Conservation (phyloP, 345 rosid genomes). For the Gossypium anomalum region DNA sequence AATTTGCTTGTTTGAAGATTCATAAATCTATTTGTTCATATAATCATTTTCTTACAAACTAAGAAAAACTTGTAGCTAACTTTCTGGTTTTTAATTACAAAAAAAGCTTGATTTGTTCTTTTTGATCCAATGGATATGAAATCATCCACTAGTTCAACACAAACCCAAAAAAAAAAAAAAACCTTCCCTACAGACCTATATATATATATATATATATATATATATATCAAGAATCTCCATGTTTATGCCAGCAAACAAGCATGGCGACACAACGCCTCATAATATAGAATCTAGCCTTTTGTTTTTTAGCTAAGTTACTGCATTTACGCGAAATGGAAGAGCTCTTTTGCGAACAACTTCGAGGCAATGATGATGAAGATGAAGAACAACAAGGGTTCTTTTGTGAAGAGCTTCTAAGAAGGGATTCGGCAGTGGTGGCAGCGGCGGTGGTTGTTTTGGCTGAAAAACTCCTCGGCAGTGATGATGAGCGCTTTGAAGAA, state of each 20-base stretch:
- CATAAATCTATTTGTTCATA: conserved; percentile 15
- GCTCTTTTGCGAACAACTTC: conserved; percentile 52
- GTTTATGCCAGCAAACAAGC: conserved; percentile 98
- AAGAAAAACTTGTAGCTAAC: conserved; percentile 37
- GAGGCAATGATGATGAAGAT: conserved; percentile 38
- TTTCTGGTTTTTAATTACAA: conserved; percentile 28
- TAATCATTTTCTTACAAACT: conserved; percentile 33
- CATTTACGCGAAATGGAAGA: conserved; percentile 65
- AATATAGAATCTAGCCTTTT: conserved; percentile 91
- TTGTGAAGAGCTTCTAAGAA: conserved; percentile 53
- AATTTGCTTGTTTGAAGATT: not conserved
- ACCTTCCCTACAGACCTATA: conserved; percentile 5
- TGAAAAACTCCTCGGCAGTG: conserved; percentile 57
- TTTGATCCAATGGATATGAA: conserved; percentile 17
- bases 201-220: conserved; percentile 1
- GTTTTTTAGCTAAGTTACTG: conserved; percentile 85
- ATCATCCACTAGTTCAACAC: conserved; percentile 18
- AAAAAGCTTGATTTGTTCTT: conserved; percentile 1
- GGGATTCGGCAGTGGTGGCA: conserved; percentile 51
- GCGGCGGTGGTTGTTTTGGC: conserved; percentile 47
- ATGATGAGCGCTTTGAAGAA: conserved; percentile 34
- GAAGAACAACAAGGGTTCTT: conserved; percentile 31
- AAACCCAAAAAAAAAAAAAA: conserved; percentile 10
- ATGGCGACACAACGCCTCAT: conserved; percentile 96
- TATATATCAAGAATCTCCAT: conserved; percentile 59